Base-by-base conservation (phyloP, 805 yeast genomes). In the Pichia membranifaciens region DNA sequence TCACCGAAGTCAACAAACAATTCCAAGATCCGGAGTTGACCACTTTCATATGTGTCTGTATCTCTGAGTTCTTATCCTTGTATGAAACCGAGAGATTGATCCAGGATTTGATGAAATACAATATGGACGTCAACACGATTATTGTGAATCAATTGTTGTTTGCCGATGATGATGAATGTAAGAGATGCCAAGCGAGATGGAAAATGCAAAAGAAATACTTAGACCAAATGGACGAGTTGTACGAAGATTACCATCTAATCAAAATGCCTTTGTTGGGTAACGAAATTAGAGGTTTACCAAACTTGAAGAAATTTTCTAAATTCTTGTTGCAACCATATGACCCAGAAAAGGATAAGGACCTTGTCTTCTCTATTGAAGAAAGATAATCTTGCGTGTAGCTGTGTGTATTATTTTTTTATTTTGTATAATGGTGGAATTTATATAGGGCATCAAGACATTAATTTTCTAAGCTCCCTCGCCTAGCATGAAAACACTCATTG, bases 41-140 rank as follows among this genome's bases (percentile, higher is more conserved):
- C 17, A 93, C 99, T 0, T 86, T 86, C 59, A 86, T 93, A 29
- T 93, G 97, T 70, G 99, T 93, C 38, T 93, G 99, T 69, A 93
- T 93, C 55, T 88, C 97, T 42, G 99, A 93, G 71, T 93, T 93
- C 69, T 75, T 93, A 62, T 90, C 98, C 1, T 73, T 93, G 41
- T 93, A 93, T 67, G 99, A 93, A 69, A 91, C 98, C 17, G 99
- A 93, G 71, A 82, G 99, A 70, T 79, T 93, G 82, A 87, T 93
- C 56, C 99, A 93, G 71, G 99, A 93, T 66, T 78, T 93, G 65
- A 84, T 89, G 69, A 81, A 91, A 46, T 93, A 87, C 69, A 86
- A 89, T 55, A 93, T 93, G 84, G 99, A 93, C 67, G 96, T 95
- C 53, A 91, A 89, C 67, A 85, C 96, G 34, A 93, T 93, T 60